Evolutionary conservation across 2,329 filamentous ascomycete species (phyloP), one percentile per base, ranked within the genome.

Genomic region (Aspergillus quadricinctus): DNA sequence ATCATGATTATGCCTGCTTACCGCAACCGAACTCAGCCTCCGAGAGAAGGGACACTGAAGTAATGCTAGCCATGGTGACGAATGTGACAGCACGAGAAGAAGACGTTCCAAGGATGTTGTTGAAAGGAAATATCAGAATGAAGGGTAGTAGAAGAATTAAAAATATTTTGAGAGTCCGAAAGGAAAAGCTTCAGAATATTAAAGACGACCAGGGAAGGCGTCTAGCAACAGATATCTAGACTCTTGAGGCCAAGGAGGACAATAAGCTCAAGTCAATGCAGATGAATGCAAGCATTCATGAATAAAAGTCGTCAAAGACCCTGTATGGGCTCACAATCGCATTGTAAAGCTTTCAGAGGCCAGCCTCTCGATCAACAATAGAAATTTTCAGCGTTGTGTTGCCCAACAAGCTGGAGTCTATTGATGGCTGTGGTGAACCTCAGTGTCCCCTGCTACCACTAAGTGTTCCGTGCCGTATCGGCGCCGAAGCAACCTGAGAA

Each of bases 11-110:
- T 29, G 27, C 50, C 48, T 52, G 56, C 73, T 61, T 73, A 76
- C 74, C 74, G 57, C 74, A 76, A 53, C 74, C 74, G 59, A 67
- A 76, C 52, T 72, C 73, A 7, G 74, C 72, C 57, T 74, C 72
- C 2, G 71, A 72, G 14, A 73, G 63, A 29, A 70, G 60, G 29
- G 66, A 64, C 29, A 68, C 62, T 1, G 69, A 72, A 53, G 67
- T 65, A n/a, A 72, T 66, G 35, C 62, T 73, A 21, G 72, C 71
- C 69, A 73, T 72, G 51, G 55, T 61, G 63, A 41, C n/a, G 4
- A 27, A 27, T 37, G 40, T n/a, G 3, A 50, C 25, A 27, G 48
- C 6, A 21, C 11, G n/a, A 41, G 35, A 28, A 45, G 29, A 25
- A 43, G 45, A 11, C 17, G n/a, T 28, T 54, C 28, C 28, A 35